A percentile compares a stretch with the other conserved stretches of the same genome.
Conservation (phyloP, 331 rosid genomes). For the Malus hybrid region DNA sequence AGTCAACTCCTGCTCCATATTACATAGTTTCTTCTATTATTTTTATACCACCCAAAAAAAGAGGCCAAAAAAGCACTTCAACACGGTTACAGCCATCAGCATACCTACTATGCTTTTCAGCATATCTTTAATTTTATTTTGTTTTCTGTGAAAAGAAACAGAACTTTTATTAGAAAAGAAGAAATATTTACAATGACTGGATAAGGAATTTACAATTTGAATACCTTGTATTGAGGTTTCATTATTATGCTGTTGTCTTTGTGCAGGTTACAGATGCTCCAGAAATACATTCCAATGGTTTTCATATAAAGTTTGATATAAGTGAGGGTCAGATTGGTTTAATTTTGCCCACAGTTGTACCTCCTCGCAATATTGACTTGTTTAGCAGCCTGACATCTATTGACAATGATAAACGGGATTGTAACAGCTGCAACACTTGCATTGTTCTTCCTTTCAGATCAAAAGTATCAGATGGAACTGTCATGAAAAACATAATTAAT, state of each 20-base stretch:
- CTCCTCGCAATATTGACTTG: slow-evolving; percentile 54
- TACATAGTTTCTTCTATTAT: too few relatives aligned
- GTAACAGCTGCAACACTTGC: slow-evolving; percentile 72
- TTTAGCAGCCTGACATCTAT: slow-evolving; percentile 50
- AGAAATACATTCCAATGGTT: slow-evolving; percentile 95
- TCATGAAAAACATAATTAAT: slow-evolving; percentile 44
- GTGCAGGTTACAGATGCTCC: slow-evolving; percentile 95
- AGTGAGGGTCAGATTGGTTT: slow-evolving; percentile 97
- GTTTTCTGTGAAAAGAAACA: too few relatives aligned
- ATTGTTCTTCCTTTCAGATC: slow-evolving; percentile 85
- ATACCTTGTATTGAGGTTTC: background rate
- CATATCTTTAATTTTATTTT: too few relatives aligned
- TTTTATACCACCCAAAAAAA: too few relatives aligned
- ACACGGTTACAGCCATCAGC: too few relatives aligned
- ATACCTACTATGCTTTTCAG: too few relatives aligned
- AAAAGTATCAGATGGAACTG: slow-evolving; percentile 42
- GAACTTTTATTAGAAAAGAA: too few relatives aligned
- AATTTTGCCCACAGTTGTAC: slow-evolving; percentile 74
- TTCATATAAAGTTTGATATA: slow-evolving; percentile 92
- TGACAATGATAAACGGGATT: slow-evolving; percentile 32
- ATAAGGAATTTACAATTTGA: too few relatives aligned
- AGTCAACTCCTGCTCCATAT: too few relatives aligned
- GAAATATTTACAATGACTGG: too few relatives aligned
- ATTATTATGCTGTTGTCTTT: slow-evolving; percentile 12
- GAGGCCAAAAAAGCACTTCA: too few relatives aligned